Evolutionary conservation across 2,329 filamentous ascomycete genomes (phyloP), one percentile per base, ranked within the genome.

Genomic region (Tolypocladium pustulatum): DNA sequence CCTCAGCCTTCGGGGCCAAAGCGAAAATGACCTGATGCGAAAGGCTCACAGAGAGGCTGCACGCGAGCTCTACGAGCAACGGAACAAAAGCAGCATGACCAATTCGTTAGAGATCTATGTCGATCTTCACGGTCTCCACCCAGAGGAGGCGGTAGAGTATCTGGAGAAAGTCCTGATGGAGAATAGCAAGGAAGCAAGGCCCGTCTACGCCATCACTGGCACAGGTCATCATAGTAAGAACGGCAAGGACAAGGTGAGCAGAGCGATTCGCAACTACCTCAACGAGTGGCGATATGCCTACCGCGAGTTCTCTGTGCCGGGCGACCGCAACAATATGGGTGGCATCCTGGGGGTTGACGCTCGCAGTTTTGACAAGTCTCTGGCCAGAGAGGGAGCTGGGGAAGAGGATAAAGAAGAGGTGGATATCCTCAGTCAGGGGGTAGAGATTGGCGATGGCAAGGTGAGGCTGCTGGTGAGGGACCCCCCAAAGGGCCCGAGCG

Each of bases 181-280:
- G 68, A 94, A 97, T 68, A 82, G 81, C 64, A 81, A 84, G 64
- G 85, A 89, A 65, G 81, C 81, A 40, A 82, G 86, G 27, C 89
- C 93, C 3, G 83, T 99, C 49, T 99, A 97, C 71, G 92, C 92
- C 64, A 97, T 99, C 71, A 97, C 92, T 1, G 94, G 94, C 52
- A 97, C 93, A 1, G 94, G 93, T 4, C 92, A 97, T 69, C 94
- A 99, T 75, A 96, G 90, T 72, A 97, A 97, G 78, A 97, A 97
- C 69, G 93, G 94, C 67, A 97, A 97, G 73, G 94, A 99, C 74
- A 99, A 99, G 75, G 90, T 99, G 40, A 93, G 93, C 69, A 96
- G 96, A 75, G 91, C 92, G 1, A 87, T 97, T 62, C 87, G 94
- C 58, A 85, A 83, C 64, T 97, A 95, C 76, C 78, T 99, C 58